Base-by-base conservation (phyloP, 306 rosid genomes). In the Bauhinia variegata region DNA sequence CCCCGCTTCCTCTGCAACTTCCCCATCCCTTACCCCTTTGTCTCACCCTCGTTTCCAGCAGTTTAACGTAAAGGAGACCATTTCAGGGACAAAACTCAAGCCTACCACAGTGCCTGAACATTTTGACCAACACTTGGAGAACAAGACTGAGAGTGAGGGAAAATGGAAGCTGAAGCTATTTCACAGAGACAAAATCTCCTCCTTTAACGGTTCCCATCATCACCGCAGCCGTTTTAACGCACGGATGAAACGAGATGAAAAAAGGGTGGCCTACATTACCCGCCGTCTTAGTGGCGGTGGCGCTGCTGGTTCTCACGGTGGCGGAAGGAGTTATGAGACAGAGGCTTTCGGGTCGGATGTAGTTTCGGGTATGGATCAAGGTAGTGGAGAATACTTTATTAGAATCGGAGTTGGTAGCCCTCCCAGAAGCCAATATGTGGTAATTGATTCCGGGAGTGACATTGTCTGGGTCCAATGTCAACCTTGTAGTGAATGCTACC, bases 391-490 rank as follows among this genome's bases (percentile, higher is more conserved):
- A 51, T 92, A 92, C 48, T 87, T 92, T 8, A 80, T 89, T 0
- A 72, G 96, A 71, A 87, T 92, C 16, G 97, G 96, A 9, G 80
- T 92, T 0, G 97, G 97, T 0, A 89, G 91, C 74, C 97, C 97
- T 17, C 73, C 95, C 0, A 87, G 76, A 11, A 89, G 72, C 49
- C 97, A 89, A 55, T 85, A 85, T 63, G 63, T 92, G 67, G 97
- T 89, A 1, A 82, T 92, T 6, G 97, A 92, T 61, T 85, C 96
- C 0, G 97, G 97, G 0, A 92, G 97, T 10, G 97, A 92, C 50
- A 78, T 92, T 5, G 87, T 92, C 0, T 92, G 97, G 97, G 87
- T 92, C 19, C 97, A 92, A 56, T 92, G 97, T 51, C 83, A 85
- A 52, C 97, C 97, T 10, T 92, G 97, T 34, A 54, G 32, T 51